phyloP scores from a whole-genome alignment of 2,329 filamentous ascomycete genomes.

The Colletotrichum brevisporum region DNA sequence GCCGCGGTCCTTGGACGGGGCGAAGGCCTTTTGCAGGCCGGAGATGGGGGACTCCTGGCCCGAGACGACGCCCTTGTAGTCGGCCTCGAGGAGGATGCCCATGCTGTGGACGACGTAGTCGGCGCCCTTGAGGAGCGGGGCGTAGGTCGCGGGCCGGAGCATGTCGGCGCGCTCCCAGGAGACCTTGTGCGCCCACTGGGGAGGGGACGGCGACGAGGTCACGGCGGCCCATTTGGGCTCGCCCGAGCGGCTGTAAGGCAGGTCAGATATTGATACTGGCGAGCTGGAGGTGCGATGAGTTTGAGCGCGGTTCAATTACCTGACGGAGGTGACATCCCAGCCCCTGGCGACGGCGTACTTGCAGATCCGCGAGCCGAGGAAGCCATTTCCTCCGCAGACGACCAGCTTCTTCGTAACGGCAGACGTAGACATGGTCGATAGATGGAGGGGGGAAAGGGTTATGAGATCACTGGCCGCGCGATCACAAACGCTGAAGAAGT shows the following conservation, averaged over 20 bases:
- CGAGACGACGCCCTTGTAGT: constrained; percentile 94
- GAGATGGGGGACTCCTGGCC: constrained; percentile 86
- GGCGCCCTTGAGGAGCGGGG: constrained; percentile 79
- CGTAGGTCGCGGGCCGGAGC: constrained; percentile 85
- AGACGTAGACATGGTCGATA: constrained; percentile 62
- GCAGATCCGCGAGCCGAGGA: constrained; percentile 90
- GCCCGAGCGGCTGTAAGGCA: constrained; percentile 80
- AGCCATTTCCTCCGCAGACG: constrained; percentile 94
- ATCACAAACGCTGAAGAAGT: neutral
- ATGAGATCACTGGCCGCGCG: constrained; percentile 4
- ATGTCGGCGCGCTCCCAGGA: constrained; percentile 92
- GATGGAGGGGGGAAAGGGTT: neutral
- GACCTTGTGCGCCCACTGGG: constrained; percentile 85
- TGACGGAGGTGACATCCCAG: constrained; percentile 94
- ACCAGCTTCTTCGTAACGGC: constrained; percentile 82
- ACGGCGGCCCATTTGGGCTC: constrained; percentile 88
- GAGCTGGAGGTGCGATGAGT: constrained; percentile 3
- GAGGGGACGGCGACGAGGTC: constrained; percentile 77
- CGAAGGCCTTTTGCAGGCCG: constrained; percentile 85
- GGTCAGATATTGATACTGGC: constrained; percentile 40
- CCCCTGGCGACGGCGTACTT: constrained; percentile 87
- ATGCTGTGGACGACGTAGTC: constrained; percentile 93
- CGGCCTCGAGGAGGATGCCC: constrained; percentile 95
- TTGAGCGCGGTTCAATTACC: constrained; percentile 64
- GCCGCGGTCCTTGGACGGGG: constrained; percentile 72